Conservation (phyloP, 2,329 filamentous ascomycete species). For the Pestalotiopsis sp. region DNA sequence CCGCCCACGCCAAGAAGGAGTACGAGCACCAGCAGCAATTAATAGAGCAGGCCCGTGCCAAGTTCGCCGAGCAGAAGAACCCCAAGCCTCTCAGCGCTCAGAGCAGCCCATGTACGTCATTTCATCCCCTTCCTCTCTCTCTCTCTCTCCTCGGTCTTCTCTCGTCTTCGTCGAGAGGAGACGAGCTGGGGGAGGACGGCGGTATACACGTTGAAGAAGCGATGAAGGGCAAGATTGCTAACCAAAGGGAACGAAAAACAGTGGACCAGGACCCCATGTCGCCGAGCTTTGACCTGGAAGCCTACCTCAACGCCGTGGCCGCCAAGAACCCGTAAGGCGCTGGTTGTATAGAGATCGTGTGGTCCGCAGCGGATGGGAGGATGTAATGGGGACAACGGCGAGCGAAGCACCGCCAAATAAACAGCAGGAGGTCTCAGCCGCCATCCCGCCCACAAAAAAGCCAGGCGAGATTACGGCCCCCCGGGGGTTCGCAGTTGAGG, state of each 20-base stretch:
- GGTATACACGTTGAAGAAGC: neutral
- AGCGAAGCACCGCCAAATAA: constrained; percentile 7
- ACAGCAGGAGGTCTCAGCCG: neutral
- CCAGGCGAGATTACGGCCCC: neutral
- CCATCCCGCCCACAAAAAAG: constrained; percentile 6
- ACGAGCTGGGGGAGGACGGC: neutral
- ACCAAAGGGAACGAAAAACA: constrained; percentile 28
- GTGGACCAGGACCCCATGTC: constrained; percentile 76
- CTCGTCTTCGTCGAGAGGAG: too few species aligned
- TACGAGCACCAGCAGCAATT: constrained; percentile 89
- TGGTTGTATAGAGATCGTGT: constrained; percentile 1
- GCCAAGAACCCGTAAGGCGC: constrained; percentile 49
- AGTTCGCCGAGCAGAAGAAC: constrained; percentile 78
- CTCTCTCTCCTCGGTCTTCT: neutral
- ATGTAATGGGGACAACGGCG: constrained; percentile 22
- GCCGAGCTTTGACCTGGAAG: constrained; percentile 92
- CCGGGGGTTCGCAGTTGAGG: constrained; percentile 2
- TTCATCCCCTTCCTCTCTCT: too few species aligned
- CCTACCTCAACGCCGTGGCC: constrained; percentile 67
- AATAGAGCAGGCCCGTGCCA: constrained; percentile 90
- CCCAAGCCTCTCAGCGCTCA: constrained; percentile 36
- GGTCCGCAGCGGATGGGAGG: constrained; percentile 13
- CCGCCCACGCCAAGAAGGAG: constrained; percentile 72
- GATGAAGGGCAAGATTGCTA: neutral
- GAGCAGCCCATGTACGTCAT: constrained; percentile 33